Conservation (phyloP, 306 rosid genomes). For the Delonix regia region DNA sequence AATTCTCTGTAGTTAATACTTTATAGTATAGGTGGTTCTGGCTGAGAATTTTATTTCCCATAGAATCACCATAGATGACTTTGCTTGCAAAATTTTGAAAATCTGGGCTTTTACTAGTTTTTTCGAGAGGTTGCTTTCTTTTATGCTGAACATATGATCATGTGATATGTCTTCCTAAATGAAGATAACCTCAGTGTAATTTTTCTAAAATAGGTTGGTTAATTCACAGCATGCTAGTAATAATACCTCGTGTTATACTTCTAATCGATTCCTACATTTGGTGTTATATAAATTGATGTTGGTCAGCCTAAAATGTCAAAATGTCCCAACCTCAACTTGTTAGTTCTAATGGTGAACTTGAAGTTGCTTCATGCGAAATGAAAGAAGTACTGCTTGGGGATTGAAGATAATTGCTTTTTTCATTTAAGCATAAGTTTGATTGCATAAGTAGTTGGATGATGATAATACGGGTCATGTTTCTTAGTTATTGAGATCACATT, state of each 20-base stretch:
- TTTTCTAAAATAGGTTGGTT: not conserved
- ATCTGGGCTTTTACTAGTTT: not conserved
- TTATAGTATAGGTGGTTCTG: not conserved
- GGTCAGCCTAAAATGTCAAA: not conserved
- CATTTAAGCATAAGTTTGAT: not conserved
- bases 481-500: not conserved
- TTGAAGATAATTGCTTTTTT: not conserved
- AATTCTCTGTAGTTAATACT: too few relatives aligned
- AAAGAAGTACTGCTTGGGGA: not conserved
- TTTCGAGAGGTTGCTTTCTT: not conserved
- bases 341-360: not conserved
- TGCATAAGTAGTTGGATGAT: not conserved
- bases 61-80: not conserved
- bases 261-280: not conserved
- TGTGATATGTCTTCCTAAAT: not conserved
- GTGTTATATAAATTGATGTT: not conserved
- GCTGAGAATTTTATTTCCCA: not conserved
- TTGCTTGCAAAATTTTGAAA: not conserved
- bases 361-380: not conserved
- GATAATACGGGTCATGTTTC: not conserved
- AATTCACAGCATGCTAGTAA: not conserved
- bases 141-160: not conserved
- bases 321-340: not conserved
- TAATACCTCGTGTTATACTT: not conserved
- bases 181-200: not conserved